Evolutionary conservation across 129 eudicot species (phyloP), one percentile per base, ranked within the genome.

Genomic region (Lonicera japonica): DNA sequence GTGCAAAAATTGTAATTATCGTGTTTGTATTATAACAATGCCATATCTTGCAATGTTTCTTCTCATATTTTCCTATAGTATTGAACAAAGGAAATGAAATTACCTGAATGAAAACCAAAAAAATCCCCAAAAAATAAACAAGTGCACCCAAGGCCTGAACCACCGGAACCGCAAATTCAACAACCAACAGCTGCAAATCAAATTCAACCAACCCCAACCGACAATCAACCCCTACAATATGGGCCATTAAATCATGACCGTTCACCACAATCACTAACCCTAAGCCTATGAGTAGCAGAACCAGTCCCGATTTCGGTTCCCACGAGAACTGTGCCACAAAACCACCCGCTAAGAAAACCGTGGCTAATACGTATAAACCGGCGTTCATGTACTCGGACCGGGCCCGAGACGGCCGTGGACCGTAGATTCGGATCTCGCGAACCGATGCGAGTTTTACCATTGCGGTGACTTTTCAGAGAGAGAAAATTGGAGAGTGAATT

Each of bases 371-470:
- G 57, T 87, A 91, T 0, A 82, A 68, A 14, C 96, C 96, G 0
- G 96, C 91, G 77, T 91, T 92, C 29, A 64, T 78, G 86, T 80
- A 87, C 76, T 85, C 96, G 9, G 79, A 67, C 60, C 96, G 53
- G 75, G 66, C 71, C 18, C 95, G 77, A 36, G 66, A 60, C 63
- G 70, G 67, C 34, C 82, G 20, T n/a, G 95, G 79, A 48, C 96
- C 98, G 88, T 92, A 92, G 68, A 52, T 54, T 64, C 98, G 73
- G 53, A 58, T 47, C 64, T 85, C 96, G 0, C 95, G 82, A 41
- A 96, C 88, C 62, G 96, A 70, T 39, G 95, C 98, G 56, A 92
- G 78, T 73, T 92, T 92, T 81, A 92, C 98, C 95, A 92, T 87
- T 67, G 10, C 36, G 6, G 36, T 29, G 36, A 29, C 6, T 29